A percentile compares a stretch with the other conserved stretches of the same genome.
Conservation (phyloP, 768 basidiomycete genomes). For the Amanita subjunquillea region DNA sequence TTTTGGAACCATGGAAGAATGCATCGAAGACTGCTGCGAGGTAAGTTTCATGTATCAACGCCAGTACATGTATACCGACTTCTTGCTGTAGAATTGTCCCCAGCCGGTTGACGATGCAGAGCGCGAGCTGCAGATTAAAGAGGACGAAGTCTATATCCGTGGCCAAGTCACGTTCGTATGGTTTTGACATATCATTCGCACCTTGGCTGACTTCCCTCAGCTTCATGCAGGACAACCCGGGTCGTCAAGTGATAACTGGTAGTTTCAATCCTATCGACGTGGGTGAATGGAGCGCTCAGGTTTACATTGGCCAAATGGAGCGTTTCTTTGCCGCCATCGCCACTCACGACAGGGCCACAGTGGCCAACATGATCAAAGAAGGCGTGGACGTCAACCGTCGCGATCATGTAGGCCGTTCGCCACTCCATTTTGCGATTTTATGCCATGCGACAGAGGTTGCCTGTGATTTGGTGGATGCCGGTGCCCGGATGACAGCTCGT, state of each 20-base stretch:
- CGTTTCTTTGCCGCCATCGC: constrained; percentile 50
- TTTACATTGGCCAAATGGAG: constrained; percentile 44
- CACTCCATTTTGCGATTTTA: constrained; percentile 48
- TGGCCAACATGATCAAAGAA: constrained; percentile 29
- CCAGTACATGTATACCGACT: neutral
- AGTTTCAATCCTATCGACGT: constrained; percentile 60
- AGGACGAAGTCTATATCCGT: constrained; percentile 42
- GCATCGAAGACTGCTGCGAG: constrained; percentile 54
- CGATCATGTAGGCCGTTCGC: constrained; percentile 53
- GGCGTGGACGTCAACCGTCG: constrained; percentile 39
- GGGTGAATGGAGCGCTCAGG: constrained; percentile 55
- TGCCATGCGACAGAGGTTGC: constrained; percentile 35
- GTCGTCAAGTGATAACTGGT: constrained; percentile 50
- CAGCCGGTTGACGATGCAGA: constrained; percentile 47
- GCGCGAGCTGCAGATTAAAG: constrained; percentile 35
- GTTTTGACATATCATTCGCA: neutral
- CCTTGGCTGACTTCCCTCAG: constrained; percentile 15
- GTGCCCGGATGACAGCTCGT: constrained; percentile 43
- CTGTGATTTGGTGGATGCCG: constrained; percentile 40
- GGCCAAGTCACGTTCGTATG: constrained; percentile 38
- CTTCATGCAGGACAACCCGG: constrained; percentile 51
- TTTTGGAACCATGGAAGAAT: constrained; percentile 4
- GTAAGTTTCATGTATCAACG: constrained; percentile 15
- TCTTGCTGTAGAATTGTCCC: constrained; percentile 34
- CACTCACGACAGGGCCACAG: constrained; percentile 27